Evolutionary conservation across 2,329 filamentous ascomycete species (phyloP), one percentile per base, ranked within the genome.

Genomic region (Verruconis gallopava): DNA sequence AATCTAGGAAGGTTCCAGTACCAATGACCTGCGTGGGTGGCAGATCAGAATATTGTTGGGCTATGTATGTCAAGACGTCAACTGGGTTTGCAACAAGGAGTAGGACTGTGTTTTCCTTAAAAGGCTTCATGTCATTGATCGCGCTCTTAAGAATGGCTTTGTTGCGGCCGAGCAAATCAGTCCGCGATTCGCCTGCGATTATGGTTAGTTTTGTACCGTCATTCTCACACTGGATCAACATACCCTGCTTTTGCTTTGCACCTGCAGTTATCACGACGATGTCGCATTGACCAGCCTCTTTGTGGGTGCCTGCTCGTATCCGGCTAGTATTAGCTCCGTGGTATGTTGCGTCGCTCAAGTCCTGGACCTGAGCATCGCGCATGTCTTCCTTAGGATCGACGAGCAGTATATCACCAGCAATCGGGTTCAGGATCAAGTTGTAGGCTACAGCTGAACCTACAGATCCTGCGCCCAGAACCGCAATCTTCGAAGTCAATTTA

Each of bases 71-170:
- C 22, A 74, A 56, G 20, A 74, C 56, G 49, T 75, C 71, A 15
- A 74, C 69, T 0, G 71, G 71, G 50, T 73, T 73, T 2, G 71
- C 63, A 3, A 73, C 68, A 1, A 73, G 53, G 1, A 75, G 54
- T 0, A 74, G 50, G 21, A 75, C 63, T 0, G 68, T 59, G 42
- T 70, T 60, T 3, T 60, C 53, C 19, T 56, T 57, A 43, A 74
- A 67, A 0, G 69, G 68, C 11, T 58, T 59, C 63, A 74, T 71
- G 22, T 59, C 58, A 2, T 59, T 53, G 21, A 73, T 60, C 13
- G 68, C 64, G n/a, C 58, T 64, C 4, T 59, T 57, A 19, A 73
- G 51, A 37, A 73, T 69, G 17, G 60, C 59, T 17, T 68, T 49
- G 46, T 72, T 73, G 3, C 66, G 61, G 19, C 65, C 64, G 9